A percentile compares a stretch with the other conserved stretches of the same genome.
These are phyloP conservation scores for Bolboschoenoplectus hybrid DNA, from an alignment of 202 grass and related monocot genomes.

Conservation along the genomic window DNA sequence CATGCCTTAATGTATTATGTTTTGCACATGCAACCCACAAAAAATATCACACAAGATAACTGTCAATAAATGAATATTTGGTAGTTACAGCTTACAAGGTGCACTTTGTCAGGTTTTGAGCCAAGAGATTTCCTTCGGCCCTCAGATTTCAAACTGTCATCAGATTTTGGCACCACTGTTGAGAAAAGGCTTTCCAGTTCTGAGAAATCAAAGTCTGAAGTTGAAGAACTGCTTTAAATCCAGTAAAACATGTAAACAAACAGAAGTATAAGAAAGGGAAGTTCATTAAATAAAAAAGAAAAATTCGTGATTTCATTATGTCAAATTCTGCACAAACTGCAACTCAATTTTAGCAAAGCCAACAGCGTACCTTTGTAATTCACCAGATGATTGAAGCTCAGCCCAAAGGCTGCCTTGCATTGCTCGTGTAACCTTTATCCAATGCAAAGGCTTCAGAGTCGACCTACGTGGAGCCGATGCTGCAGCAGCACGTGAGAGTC, in stretches of 20 bases:
- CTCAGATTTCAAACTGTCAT: conserved; percentile 69
- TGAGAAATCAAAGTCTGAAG: conserved; percentile 88
- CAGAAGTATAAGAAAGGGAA: conserved; percentile 22
- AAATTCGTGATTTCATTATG: conserved; percentile 20
- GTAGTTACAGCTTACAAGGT: conserved; percentile 68
- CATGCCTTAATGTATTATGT: not conserved
- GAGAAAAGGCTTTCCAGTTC: conserved; percentile 94
- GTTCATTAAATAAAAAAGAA: conserved; percentile 1
- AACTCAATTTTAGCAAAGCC: conserved; percentile 36
- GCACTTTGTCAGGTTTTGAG: conserved; percentile 94
- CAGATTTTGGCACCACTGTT: conserved; percentile 67
- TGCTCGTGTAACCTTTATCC: conserved; percentile 92
- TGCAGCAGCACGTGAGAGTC: conserved; percentile 43
- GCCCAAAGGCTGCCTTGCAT: conserved; percentile 97
- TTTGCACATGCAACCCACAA: not conserved
- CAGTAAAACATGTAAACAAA: conserved; percentile 34
- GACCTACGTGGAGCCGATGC: conserved; percentile 65
- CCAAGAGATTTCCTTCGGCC: conserved; percentile 90
- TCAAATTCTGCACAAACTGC: conserved; percentile 24
- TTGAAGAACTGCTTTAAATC: conserved; percentile 67
- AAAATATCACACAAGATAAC: conserved; percentile 3
- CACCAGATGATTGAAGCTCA: conserved; percentile 80
- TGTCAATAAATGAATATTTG: conserved; percentile 1
- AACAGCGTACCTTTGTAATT: conserved; percentile 62
- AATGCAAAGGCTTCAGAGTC: conserved; percentile 89